Percentiles rank a stretch among this genome's conserved stretches.
phyloP scores from a whole-genome alignment of 2,329 filamentous ascomycete species.

The Cordyceps tenuipes region DNA sequence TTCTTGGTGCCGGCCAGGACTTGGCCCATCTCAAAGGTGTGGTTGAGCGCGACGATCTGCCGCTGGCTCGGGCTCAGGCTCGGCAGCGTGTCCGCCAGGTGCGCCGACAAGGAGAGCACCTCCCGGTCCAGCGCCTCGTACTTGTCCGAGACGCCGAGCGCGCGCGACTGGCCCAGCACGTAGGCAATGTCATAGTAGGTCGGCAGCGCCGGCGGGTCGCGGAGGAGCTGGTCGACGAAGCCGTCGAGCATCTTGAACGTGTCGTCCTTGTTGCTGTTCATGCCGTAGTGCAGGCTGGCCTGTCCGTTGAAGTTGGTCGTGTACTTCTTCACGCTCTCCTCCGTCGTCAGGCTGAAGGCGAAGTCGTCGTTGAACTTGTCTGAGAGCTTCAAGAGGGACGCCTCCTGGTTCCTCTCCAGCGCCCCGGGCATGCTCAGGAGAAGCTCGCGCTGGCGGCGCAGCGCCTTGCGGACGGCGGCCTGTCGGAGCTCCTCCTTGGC shows the following conservation, averaged over 20 bases:
- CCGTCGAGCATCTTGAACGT: neutral
- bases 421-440: neutral
- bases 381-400: neutral
- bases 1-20: neutral
- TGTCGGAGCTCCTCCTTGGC: neutral
- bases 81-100: neutral
- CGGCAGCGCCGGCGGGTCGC: neutral
- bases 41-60: neutral
- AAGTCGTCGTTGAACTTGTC: neutral
- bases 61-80: neutral
- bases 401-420: neutral
- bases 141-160: neutral
- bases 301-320: neutral
- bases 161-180: neutral
- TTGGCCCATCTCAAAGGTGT: neutral
- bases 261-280: neutral
- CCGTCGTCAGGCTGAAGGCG: neutral
- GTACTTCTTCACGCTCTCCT: neutral
- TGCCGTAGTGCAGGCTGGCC: neutral
- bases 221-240: neutral
- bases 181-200: neutral
- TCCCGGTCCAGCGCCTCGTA: neutral
- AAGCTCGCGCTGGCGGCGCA: neutral
- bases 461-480: neutral
- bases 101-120: neutral